Conservation (phyloP, 805 yeast species). For the Yarrowia sp. region DNA sequence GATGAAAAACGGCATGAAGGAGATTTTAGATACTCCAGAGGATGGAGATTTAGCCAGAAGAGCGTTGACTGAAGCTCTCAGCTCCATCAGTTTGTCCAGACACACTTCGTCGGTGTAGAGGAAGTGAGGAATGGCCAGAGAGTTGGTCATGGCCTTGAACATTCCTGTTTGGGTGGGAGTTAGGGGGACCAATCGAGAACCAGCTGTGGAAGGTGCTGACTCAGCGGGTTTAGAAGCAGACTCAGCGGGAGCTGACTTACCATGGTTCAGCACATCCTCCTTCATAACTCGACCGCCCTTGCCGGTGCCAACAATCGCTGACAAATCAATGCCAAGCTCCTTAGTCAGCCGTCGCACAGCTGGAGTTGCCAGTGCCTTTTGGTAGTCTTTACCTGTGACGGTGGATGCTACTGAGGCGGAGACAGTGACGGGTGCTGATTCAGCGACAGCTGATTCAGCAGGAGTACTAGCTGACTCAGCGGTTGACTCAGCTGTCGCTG, state of each 20-base stretch:
- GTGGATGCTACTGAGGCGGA: background rate
- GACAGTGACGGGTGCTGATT: too few relatives aligned
- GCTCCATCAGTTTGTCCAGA: constrained; percentile 34
- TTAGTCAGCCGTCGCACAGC: constrained; percentile 39
- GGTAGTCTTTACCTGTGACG: background rate
- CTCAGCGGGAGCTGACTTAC: background rate
- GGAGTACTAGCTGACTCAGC: background rate
- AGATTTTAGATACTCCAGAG: constrained; percentile 28
- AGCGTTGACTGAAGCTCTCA: constrained; percentile 34
- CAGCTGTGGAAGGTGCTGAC: constrained; percentile 13
- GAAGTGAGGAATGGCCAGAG: constrained; percentile 39
- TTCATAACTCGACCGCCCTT: constrained; percentile 40
- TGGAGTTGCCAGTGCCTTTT: constrained; percentile 38
- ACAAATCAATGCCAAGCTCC: constrained; percentile 35
- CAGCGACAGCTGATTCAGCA: too few relatives aligned
- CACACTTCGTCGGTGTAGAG: constrained; percentile 39
- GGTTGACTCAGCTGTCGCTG: background rate
- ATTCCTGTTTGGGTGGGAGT: constrained; percentile 38
- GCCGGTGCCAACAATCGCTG: constrained; percentile 36
- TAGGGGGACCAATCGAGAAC: constrained; percentile 31
- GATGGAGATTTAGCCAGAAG: constrained; percentile 28
- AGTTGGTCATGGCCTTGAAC: constrained; percentile 39
- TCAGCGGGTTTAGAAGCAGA: constrained; percentile 5
- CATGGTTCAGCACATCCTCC: constrained; percentile 36
- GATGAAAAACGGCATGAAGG: constrained; percentile 41